These are phyloP conservation scores for Paratinospora sagittata DNA, from an alignment of 164 flowering plant genomes.

Conservation along the genomic window DNA sequence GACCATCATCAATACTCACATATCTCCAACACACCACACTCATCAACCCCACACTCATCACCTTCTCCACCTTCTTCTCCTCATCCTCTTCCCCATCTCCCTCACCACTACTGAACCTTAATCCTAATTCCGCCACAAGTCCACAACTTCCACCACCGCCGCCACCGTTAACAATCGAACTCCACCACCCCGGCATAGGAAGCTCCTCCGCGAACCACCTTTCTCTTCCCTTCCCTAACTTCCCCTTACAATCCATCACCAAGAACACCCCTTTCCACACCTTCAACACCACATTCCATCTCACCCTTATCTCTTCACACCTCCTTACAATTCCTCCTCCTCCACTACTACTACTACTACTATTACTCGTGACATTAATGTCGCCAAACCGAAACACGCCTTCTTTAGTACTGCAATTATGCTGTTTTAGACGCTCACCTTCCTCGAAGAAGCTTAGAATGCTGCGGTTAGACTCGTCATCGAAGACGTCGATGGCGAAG, in stretches of 20 bases:
- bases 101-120: no score
- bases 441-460: conserved; percentile 15
- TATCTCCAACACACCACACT: conserved; percentile 46
- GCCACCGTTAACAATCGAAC: conserved; percentile 27
- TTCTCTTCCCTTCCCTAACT: conserved; percentile 29
- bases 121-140: conserved; percentile 46
- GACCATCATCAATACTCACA: conserved; percentile 45
- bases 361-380: conserved; percentile 13
- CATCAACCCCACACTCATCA: conserved; percentile 51
- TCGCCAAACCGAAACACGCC: conserved; percentile 48
- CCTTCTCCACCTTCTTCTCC: conserved; percentile 30
- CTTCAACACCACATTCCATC: conserved; percentile 45
- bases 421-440: no score
- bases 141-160: conserved; percentile 25
- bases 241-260: conserved; percentile 45
- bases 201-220: conserved; percentile 66
- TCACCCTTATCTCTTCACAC: conserved; percentile 27
- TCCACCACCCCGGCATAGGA: conserved; percentile 44
- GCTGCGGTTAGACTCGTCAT: neutral
- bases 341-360: neutral
- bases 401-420: no score
- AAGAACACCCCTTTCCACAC: conserved; percentile 46
- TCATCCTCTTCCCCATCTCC: no score
- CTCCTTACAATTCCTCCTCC: neutral
- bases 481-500: conserved; percentile 29